These are phyloP conservation scores for Pascua sp. DNA, from an alignment of 1,284 basidiomycete genomes.

Conservation along the genomic window DNA sequence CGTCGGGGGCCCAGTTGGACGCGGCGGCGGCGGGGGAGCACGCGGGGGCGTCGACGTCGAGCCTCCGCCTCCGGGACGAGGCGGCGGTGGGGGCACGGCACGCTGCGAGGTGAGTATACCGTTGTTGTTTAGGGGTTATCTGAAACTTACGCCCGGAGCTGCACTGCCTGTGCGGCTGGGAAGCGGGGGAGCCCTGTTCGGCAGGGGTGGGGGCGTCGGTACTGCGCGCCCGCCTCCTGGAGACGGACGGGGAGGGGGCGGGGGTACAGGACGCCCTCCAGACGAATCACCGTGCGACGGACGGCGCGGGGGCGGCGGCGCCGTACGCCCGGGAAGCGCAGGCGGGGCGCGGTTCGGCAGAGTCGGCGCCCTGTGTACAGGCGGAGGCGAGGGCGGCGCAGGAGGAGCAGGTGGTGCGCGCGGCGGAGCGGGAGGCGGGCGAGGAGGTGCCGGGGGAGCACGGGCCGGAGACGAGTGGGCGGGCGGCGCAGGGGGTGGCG, in stretches of 20 bases:
- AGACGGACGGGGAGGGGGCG: constrained; percentile 1
- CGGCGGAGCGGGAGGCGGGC: constrained; percentile 6
- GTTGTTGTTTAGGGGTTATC: too few species aligned
- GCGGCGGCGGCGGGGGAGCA: constrained; percentile 35
- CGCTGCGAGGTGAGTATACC: constrained; percentile 6
- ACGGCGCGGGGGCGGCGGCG: not conserved
- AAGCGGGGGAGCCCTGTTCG: constrained; percentile 46
- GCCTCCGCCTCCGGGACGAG: constrained; percentile 39
- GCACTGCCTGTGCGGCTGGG: constrained; percentile 38
- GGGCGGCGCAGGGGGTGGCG: constrained; percentile 53
- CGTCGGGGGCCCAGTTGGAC: constrained; percentile 43
- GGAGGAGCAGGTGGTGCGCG: constrained; percentile 11
- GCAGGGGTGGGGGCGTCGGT: constrained; percentile 27
- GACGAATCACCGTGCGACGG: constrained; percentile 44
- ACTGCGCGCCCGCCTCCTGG: not conserved
- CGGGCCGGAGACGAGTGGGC: constrained; percentile 18
- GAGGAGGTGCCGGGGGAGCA: constrained; percentile 12
- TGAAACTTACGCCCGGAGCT: constrained; percentile 21
- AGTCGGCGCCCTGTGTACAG: constrained; percentile 50
- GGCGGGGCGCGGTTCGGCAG: constrained; percentile 62
- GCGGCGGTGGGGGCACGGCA: constrained; percentile 41
- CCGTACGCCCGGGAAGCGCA: constrained; percentile 60
- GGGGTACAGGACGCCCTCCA: constrained; percentile 5
- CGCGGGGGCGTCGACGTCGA: constrained; percentile 3
- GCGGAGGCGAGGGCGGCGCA: constrained; percentile 41